Base-by-base conservation (phyloP, 148 eudicot genomes). In the Pouteria glomerata region DNA sequence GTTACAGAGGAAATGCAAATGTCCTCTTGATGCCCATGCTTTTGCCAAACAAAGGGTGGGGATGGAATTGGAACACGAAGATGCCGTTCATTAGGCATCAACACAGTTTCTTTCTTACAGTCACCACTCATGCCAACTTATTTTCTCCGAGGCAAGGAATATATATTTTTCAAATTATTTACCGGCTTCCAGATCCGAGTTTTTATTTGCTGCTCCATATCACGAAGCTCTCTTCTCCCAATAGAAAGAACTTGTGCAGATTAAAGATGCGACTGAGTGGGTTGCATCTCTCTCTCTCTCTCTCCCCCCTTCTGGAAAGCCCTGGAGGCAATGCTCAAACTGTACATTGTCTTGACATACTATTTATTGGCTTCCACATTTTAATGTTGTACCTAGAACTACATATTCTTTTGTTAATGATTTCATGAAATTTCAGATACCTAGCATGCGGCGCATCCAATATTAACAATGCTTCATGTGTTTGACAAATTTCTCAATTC, bases 1-100 rank as follows among this genome's bases (percentile, higher is more conserved):
- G 82, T 80, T 94, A 57, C 89, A 78, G 72, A 84, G 70, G 61
- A 85, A 56, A 72, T 85, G 88, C 87, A 87, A 81, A 75, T 76
- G 59, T 66, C 91, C 86, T 67, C 61, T 72, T 13, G 89, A 89
- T 75, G 42, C 73, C 21, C 61, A 63, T 61, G 63, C 79, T 18
- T 31, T 72, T 41, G 37, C 70, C 26, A 85, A 77, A 60, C 85
- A 82, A 57, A 69, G 63, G 58, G 56, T 75, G 10, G 84, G 73
- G 69, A 70, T 80, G 16, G 85, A 74, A 59, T 39, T 84, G 27
- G 75, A 78, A 55, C 78, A 81, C 11, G 82, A 82, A 27, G 88
- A 90, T 70, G 71, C 71, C 33, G 69, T 80, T 8, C 79, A 77
- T 74, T 68, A 74, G 64, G 50, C 78, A n/a, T 35, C 70, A 75